Evolutionary conservation across 345 rosid species (phyloP), one percentile per base, ranked within the genome.

Genomic region (Populus nigra): DNA sequence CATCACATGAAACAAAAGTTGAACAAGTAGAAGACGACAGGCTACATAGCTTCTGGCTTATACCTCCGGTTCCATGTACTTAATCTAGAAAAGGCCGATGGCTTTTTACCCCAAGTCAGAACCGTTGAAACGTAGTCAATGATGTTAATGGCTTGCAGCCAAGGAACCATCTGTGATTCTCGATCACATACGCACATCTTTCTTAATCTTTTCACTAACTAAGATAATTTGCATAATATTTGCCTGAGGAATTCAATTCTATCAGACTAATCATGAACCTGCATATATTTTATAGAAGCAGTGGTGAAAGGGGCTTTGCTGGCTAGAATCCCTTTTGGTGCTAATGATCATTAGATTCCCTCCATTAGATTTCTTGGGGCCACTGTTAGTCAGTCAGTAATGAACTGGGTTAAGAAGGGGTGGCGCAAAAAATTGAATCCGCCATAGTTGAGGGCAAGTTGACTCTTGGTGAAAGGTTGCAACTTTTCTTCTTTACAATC

Each of bases 301-400:
- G 81, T 66, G 55, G 73, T 33, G 15, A 63, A 80, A 74, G 74
- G 69, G 62, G 78, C 84, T 71, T 82, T 68, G 69, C 53, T 83
- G 71, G 69, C 74, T 71, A 62, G 76, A 45, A 36, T 36, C 36
- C 15, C 71, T 74, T 69, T 79, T 73, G 81, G 77, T 82, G 84
- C 74, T 74, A 77, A 73, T 78, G 81, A 82, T 82, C 75, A 84
- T 84, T 85, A 84, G 88, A 85, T 84, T 85, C 88, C 80, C 79
- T 66, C 76, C 73, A 38, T 65, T 76, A 72, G 83, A 84, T 76
- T 85, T 85, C 36, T 67, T 76, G 76, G 85, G 82, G 70, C 81
- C 85, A 83, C 80, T 69, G 35, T 36, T 22, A 15, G 53, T 15
- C 53, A 4, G 53, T 47, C 18, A 15, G 53, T 15, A 15, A 49